Base-by-base conservation (phyloP, 371 early-diverging fungal species). In the Smittium mucronatum region DNA sequence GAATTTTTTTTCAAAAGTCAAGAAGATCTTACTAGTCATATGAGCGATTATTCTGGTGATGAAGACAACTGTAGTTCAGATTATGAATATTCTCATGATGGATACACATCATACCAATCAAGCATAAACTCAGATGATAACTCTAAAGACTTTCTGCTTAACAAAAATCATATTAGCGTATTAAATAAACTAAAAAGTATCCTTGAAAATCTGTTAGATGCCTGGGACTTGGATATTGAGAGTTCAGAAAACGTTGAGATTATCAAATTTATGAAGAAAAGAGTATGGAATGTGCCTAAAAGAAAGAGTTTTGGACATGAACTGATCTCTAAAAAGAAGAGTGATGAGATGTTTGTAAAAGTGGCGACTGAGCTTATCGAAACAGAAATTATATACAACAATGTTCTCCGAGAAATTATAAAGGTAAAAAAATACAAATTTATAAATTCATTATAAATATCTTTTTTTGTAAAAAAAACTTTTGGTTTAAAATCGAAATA, bases 341-440 rank as follows among this genome's bases (percentile, higher is more conserved):
- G 59, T 26, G 2, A 59, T 5, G 57, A 35, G 59, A 69, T 58
- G 67, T 64, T 67, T 47, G 58, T 57, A n/a, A 65, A 68, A 29
- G 73, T 66, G 32, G 57, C 57, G 2, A 33, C 73, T 25, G 93
- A 92, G 77, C 83, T 92, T 34, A 71, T 92, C 35, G 75, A 84
- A 67, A 92, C 93, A 0, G 93, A 92, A 77, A 75, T 81, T 57
- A 90, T 90, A 0, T 92, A 92, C 73, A 88, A 90, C 11, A 79
- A 85, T 28, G 85, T 86, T 35, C 75, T 92, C 65, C 73, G 79
- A 67, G 83, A 80, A 8, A 72, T 92, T 29, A 79, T 84, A 1
- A 86, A 83, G 11, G 67, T 88, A 61, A 61, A n/a, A 33, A 61
- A 30, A 11, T 61, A 28, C 16, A 16, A 16, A 16, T 30, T 61